Base-by-base conservation (phyloP, 2,329 filamentous ascomycete species). In the Xylaria sp. region DNA sequence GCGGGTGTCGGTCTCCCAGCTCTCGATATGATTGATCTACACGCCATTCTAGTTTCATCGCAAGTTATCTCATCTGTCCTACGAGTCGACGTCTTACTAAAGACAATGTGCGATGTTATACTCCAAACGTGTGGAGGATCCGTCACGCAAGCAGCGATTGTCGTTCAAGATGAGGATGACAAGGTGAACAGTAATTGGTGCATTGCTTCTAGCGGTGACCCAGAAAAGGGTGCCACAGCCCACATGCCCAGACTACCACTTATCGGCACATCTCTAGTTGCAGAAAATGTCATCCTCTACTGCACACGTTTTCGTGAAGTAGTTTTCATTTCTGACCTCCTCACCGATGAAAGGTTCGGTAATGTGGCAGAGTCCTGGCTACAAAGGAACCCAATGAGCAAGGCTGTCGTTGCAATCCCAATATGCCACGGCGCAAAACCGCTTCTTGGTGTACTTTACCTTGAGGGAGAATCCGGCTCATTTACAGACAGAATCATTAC, bases 71-170 rank as follows among this genome's bases (percentile, higher is more conserved):
- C 92, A 4, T 94, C 91, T 17, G 90, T 94, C 57, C 79, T 95
- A 11, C 87, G 91, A 70, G 87, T 94, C 13, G 91, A 94, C 69
- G 87, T 90, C 72, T 84, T 95, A 3, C 84, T 94, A 67, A 89
- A 90, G 73, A 94, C 92, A 47, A 93, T 95, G 88, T 92, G 91
- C 72, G 89, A 93, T 68, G 92, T 94, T 68, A 92, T 94, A 55
- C 79, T 94, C 29, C 90, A 94, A 71, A 93, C 90, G 0, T 93
- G 91, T 58, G 91, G 91, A 44, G 87, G 87, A 36, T 84, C 87
- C 7, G 91, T 90, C 9, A 90, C 90, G 1, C 82, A 91, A 5
- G 91, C 90, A 20, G 91, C 90, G 15, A 91, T 95, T 60, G 85
- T 93, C 25, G 88, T 93, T 9, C 89, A 92, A 72, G 90, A 92